Evolutionary conservation across 2,329 filamentous ascomycete species (phyloP).

Genomic region (Fusarium tanahbumbuense): DNA sequence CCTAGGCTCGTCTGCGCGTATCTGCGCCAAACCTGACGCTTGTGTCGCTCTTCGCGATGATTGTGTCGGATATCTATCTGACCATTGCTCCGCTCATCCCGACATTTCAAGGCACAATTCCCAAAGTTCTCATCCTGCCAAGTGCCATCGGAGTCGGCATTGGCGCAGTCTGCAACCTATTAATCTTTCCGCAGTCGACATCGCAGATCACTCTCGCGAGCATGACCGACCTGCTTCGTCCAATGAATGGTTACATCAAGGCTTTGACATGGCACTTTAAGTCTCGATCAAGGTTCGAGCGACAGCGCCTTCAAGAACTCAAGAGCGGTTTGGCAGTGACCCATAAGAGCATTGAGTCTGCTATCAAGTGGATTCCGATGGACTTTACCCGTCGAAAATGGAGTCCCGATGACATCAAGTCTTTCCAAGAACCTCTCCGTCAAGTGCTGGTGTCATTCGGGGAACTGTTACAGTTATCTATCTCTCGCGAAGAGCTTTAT

Average conservation of each 20-base stretch:
- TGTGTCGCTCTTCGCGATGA: constrained; percentile 13
- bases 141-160: constrained; percentile 12
- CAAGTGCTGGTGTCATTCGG: constrained; percentile 6
- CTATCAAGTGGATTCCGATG: constrained; percentile 15
- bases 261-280: constrained; percentile 20
- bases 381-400: constrained; percentile 18
- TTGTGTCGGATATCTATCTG: constrained; percentile 10
- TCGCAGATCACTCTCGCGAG: constrained; percentile 19
- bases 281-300: constrained; percentile 3
- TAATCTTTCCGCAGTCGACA: constrained; percentile 18
- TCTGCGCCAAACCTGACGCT: constrained; percentile 17
- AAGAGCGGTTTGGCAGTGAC: background rate
- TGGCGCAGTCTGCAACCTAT: constrained; percentile 11
- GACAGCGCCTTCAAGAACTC: background rate
- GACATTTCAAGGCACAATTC: constrained; percentile 10
- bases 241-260: constrained; percentile 16
- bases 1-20: constrained; percentile 12
- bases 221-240: constrained; percentile 10
- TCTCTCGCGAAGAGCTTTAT: constrained; percentile 17
- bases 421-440: constrained; percentile 12
- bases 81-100: constrained; percentile 13
- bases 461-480: constrained; percentile 5
- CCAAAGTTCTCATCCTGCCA: constrained; percentile 6
- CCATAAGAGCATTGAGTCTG: constrained; percentile 8
- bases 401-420: constrained; percentile 19